These are phyloP conservation scores for Exophiala viscosa DNA, from an alignment of 2,329 filamentous ascomycete species.

Conservation along the genomic window DNA sequence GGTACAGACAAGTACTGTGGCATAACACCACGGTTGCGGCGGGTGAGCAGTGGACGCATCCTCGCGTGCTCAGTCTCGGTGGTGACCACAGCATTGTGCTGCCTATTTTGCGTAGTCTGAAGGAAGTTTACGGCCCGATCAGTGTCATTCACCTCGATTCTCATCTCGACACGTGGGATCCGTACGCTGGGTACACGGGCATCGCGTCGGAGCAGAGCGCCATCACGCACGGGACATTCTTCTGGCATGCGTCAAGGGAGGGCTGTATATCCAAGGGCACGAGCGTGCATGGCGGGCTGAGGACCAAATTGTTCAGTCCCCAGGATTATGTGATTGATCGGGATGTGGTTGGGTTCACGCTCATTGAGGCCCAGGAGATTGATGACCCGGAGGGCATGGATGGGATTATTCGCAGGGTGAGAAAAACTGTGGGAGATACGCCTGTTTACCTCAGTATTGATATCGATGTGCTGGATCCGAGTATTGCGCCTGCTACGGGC, in stretches of 20 bases:
- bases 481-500: slow-evolving; percentile 34
- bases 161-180: slow-evolving; percentile 59
- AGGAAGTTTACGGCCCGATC: slow-evolving; percentile 64
- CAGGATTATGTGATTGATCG: slow-evolving; percentile 81
- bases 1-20: slow-evolving; percentile 71
- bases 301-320: slow-evolving; percentile 73
- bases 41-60: slow-evolving; percentile 62
- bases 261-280: slow-evolving; percentile 75
- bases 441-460: slow-evolving; percentile 35
- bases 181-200: slow-evolving; percentile 76
- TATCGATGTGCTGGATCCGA: slow-evolving; percentile 35
- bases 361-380: slow-evolving; percentile 70
- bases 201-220: slow-evolving; percentile 69
- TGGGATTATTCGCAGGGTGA: slow-evolving; percentile 75
- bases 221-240: slow-evolving; percentile 87
- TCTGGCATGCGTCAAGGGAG: slow-evolving; percentile 76
- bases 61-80: slow-evolving; percentile 71
- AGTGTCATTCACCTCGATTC: slow-evolving; percentile 52
- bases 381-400: slow-evolving; percentile 64
- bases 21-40: slow-evolving; percentile 67
- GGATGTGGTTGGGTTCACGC: slow-evolving; percentile 74
- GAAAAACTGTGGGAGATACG: slow-evolving; percentile 65
- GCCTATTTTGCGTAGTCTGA: slow-evolving; percentile 54
- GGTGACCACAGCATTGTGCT: slow-evolving; percentile 45
- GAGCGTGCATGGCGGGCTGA: slow-evolving; percentile 83